Base-by-base conservation (phyloP, 495 filamentous ascomycete species). In the Penicillium herquei region DNA sequence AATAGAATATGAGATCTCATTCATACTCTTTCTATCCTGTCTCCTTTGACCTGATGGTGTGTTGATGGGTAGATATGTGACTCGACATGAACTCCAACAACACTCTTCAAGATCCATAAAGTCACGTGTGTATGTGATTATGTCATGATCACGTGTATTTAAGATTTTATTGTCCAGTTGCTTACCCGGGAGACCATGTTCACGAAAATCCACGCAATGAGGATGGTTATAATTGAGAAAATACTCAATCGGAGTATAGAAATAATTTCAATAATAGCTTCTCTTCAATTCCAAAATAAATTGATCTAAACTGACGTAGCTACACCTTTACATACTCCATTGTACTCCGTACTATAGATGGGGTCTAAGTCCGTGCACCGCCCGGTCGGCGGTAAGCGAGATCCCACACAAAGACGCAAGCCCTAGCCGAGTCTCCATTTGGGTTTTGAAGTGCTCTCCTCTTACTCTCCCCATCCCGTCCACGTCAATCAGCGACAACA, bases 401-500 rank as follows among this genome's bases (percentile, higher is more conserved):
- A 77, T 72, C 72, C 73, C 74, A 74, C 72, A 74, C 70, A 77
- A 26, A 26, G 67, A 69, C 53, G 55, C 46, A 57, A 76, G 66
- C 72, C 72, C 71, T 77, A 75, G 71, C 69, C 71, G 65, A 69
- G 47, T 58, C 53, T 55, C 59, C 57, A 57, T 61, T 64, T 58
- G 65, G 65, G 66, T 42, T 60, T 64, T 63, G 35, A 51, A 56
- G 60, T 56, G 40, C 55, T 44, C 55, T 58, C 61, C 62, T 59
- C 65, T 48, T 56, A 44, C 54, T 58, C 59, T 60, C 63, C 54
- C 63, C 57, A 66, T 64, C 65, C 57, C 64, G 64, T 62, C 55
- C 54, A 68, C 65, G 62, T 68, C 63, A 68, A 68, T 63, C 60
- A 65, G 64, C 70, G 75, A 76, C 73, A 72, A 62, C 71, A 71